These are phyloP conservation scores for Leucogyrophana mollusca DNA, from an alignment of 768 basidiomycete species.

Conservation along the genomic window DNA sequence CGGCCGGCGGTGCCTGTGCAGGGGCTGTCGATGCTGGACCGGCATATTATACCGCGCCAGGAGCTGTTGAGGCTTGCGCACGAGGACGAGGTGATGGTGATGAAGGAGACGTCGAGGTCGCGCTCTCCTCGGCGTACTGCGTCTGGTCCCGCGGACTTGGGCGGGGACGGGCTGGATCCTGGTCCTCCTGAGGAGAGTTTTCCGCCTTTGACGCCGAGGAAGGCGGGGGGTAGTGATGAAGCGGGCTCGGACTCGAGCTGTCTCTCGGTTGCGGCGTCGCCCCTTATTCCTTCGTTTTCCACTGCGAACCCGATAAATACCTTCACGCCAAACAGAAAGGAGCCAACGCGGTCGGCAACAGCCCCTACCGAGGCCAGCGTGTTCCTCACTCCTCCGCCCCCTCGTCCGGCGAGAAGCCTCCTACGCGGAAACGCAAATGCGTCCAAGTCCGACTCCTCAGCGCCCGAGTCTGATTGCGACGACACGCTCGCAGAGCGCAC, in stretches of 20 bases:
- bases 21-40: slow-evolving; percentile 27
- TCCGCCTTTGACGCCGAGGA: slow-evolving; percentile 39
- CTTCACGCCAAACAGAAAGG: slow-evolving; percentile 26
- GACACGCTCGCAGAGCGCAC: slow-evolving; percentile 5
- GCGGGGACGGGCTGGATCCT: slow-evolving; percentile 6
- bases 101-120: neutral
- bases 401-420: slow-evolving; percentile 14
- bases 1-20: slow-evolving; percentile 37
- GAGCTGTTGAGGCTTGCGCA: slow-evolving; percentile 47
- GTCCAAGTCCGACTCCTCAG: slow-evolving; percentile 6
- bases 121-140: slow-evolving; percentile 16
- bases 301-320: slow-evolving; percentile 44
- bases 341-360: slow-evolving; percentile 1
- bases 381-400: slow-evolving; percentile 26
- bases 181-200: slow-evolving; percentile 19
- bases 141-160: slow-evolving; percentile 16
- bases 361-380: slow-evolving; percentile 12
- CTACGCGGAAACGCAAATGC: slow-evolving; percentile 11
- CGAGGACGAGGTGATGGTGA: slow-evolving; percentile 14
- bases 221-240: slow-evolving; percentile 6
- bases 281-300: slow-evolving; percentile 51
- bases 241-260: neutral
- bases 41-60: slow-evolving; percentile 55
- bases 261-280: slow-evolving; percentile 35
- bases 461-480: neutral